Conservation (phyloP, 208 protist species). For the Leishmania major region DNA sequence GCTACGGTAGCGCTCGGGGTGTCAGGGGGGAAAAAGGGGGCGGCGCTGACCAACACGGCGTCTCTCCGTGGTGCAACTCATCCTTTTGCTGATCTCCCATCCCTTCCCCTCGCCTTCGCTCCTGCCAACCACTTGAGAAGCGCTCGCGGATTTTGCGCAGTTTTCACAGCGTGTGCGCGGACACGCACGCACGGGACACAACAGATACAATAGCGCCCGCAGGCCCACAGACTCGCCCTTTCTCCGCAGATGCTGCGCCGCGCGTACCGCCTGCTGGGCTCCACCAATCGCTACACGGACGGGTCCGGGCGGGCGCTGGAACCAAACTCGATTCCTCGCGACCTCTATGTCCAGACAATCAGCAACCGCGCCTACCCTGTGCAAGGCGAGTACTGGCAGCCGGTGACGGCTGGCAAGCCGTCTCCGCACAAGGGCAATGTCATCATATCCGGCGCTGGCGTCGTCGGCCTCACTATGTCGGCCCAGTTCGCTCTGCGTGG, state of each 20-base stretch:
- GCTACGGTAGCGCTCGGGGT: background rate
- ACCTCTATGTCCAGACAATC: slow-evolving; percentile 81
- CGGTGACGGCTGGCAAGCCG: slow-evolving; percentile 54
- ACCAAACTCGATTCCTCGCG: slow-evolving; percentile 47
- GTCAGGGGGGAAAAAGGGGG: background rate
- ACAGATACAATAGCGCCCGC: background rate
- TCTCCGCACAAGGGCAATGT: slow-evolving; percentile 88
- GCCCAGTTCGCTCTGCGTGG: slow-evolving; percentile 77
- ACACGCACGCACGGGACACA: background rate
- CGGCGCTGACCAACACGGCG: background rate
- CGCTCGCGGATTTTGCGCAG: background rate
- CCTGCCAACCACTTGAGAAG: slow-evolving; percentile 8
- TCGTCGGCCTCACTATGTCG: slow-evolving; percentile 74
- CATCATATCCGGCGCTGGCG: slow-evolving; percentile 84
- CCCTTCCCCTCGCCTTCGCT: background rate
- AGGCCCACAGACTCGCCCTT: background rate
- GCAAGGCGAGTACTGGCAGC: slow-evolving; percentile 82
- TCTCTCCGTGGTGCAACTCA: background rate
- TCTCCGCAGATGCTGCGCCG: slow-evolving; percentile 49
- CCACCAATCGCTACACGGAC: slow-evolving; percentile 91
- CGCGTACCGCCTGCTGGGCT: slow-evolving; percentile 43
- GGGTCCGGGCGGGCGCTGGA: slow-evolving; percentile 78
- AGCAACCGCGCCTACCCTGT: slow-evolving; percentile 89
- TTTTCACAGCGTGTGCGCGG: background rate
- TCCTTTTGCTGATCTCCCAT: background rate